Evolutionary conservation across 2,329 filamentous ascomycete genomes (phyloP).

Genomic region (Tolypocladium tundrense): DNA sequence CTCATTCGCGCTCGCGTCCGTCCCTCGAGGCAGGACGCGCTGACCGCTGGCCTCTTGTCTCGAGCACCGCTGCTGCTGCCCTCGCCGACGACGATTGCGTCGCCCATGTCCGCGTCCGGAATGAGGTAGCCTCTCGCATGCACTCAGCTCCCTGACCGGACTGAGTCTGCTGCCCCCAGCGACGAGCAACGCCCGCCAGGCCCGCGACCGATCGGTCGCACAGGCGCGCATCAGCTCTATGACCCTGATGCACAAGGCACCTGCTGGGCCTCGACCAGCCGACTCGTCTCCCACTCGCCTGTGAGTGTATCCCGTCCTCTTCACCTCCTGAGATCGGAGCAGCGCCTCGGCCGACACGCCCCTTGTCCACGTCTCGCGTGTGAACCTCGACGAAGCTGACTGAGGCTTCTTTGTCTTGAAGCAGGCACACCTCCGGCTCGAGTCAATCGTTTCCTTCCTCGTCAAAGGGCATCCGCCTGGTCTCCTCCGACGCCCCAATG

Average conservation of each 20-base stretch:
- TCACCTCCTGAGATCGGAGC: background rate
- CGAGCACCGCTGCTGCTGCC: background rate
- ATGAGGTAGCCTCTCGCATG: slow-evolving; percentile 48
- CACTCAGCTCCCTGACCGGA: slow-evolving; percentile 52
- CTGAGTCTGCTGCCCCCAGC: slow-evolving; percentile 25
- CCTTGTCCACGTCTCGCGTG: background rate
- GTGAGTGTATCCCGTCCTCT: slow-evolving; percentile 28
- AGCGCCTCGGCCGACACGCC: background rate
- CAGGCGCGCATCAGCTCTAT: slow-evolving; percentile 18
- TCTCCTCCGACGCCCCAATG: slow-evolving; percentile 39
- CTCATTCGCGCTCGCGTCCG: background rate
- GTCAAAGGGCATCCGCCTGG: slow-evolving; percentile 16
- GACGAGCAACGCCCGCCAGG: slow-evolving; percentile 12
- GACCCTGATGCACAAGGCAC: slow-evolving; percentile 38
- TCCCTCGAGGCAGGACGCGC: background rate
- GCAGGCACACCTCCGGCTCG: slow-evolving; percentile 2
- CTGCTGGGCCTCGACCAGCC: slow-evolving; percentile 50
- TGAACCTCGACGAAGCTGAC: background rate
- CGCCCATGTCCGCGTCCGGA: slow-evolving; percentile 22
- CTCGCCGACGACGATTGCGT: slow-evolving; percentile 3
- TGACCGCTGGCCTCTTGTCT: background rate
- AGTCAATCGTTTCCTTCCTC: slow-evolving; percentile 7
- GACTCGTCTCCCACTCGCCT: slow-evolving; percentile 44
- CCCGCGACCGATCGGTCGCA: slow-evolving; percentile 11
- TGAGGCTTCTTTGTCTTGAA: background rate